phyloP scores from a whole-genome alignment of 2,329 filamentous ascomycete genomes.

The Penicillium corylophilum region DNA sequence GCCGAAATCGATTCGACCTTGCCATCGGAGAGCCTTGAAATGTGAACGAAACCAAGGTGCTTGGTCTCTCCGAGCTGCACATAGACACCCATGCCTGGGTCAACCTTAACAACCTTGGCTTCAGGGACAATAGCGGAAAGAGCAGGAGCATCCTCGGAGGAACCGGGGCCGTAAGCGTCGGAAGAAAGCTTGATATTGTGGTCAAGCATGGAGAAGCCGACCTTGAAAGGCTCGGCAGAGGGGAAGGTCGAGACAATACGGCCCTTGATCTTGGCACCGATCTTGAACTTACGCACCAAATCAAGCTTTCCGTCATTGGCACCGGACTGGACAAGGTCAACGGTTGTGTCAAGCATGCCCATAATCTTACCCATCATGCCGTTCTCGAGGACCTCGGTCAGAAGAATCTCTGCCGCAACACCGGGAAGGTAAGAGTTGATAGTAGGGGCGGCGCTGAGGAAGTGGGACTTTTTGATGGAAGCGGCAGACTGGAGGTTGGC shows the following conservation, averaged over 20 bases:
- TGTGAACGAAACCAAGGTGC: slow-evolving; percentile 83
- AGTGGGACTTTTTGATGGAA: slow-evolving; percentile 63
- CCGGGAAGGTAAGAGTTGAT: slow-evolving; percentile 90
- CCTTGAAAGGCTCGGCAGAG: slow-evolving; percentile 71
- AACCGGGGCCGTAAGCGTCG: slow-evolving; percentile 34
- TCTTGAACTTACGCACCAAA: slow-evolving; percentile 74
- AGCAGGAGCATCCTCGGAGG: slow-evolving; percentile 46
- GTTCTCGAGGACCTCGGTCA: slow-evolving; percentile 70
- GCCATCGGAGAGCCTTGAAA: slow-evolving; percentile 85
- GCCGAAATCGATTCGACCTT: slow-evolving; percentile 82
- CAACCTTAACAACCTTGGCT: slow-evolving; percentile 76
- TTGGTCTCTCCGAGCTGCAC: slow-evolving; percentile 67
- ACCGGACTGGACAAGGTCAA: slow-evolving; percentile 86
- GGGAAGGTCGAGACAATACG: slow-evolving; percentile 88
- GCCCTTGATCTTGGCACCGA: slow-evolving; percentile 79
- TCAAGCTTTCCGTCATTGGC: slow-evolving; percentile 67
- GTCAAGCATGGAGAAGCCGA: slow-evolving; percentile 85
- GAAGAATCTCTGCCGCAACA: slow-evolving; percentile 79
- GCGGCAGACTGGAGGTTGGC: slow-evolving; percentile 69
- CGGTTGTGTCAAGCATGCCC: slow-evolving; percentile 85
- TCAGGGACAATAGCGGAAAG: slow-evolving; percentile 72
- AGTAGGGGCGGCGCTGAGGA: slow-evolving; percentile 73
- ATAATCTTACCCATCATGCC: slow-evolving; percentile 90
- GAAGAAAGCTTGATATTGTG: slow-evolving; percentile 68
- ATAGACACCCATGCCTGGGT: slow-evolving; percentile 78